Evolutionary conservation across 306 rosid genomes (phyloP).

Genomic region (Pterocarpus santalinus): DNA sequence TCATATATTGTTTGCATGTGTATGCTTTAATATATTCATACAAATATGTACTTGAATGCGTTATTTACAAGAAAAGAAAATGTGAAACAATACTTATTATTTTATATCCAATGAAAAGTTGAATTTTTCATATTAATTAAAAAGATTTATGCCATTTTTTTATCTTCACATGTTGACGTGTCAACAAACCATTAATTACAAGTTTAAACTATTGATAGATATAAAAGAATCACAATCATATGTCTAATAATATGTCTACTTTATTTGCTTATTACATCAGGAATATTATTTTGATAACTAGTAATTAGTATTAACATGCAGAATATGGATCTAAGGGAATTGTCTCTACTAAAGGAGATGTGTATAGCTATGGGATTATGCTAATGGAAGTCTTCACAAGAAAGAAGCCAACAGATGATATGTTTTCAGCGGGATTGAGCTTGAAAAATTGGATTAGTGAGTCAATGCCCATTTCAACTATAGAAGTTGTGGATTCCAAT

Average conservation of each 20-base stretch:
- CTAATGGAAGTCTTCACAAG: conserved; percentile 43
- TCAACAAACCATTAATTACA: background rate
- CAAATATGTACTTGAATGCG: too few species aligned
- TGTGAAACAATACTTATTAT: too few species aligned
- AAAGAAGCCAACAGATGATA: conserved; percentile 45
- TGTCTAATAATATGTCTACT: background rate
- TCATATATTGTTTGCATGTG: too few species aligned
- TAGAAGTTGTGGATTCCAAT: conserved; percentile 38
- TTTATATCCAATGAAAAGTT: too few species aligned
- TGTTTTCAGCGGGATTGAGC: conserved; percentile 23
- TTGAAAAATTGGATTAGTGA: conserved; percentile 35
- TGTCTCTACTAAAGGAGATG: conserved; percentile 40
- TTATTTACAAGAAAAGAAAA: too few species aligned
- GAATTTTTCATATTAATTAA: too few species aligned
- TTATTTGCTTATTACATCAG: background rate
- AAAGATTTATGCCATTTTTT: too few species aligned
- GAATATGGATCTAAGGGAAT: conserved; percentile 45
- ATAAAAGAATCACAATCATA: background rate
- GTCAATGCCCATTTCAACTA: conserved; percentile 24
- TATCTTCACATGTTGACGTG: too few species aligned
- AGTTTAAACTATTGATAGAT: background rate
- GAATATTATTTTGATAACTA: background rate
- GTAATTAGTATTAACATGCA: conserved; percentile 3
- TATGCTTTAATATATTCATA: too few species aligned
- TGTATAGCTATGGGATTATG: conserved; percentile 45